Percentiles rank a stretch among this genome's conserved stretches.
These are phyloP conservation scores for Citrullus colocynthis DNA, from an alignment of 306 rosid genomes.

Conservation along the genomic window DNA sequence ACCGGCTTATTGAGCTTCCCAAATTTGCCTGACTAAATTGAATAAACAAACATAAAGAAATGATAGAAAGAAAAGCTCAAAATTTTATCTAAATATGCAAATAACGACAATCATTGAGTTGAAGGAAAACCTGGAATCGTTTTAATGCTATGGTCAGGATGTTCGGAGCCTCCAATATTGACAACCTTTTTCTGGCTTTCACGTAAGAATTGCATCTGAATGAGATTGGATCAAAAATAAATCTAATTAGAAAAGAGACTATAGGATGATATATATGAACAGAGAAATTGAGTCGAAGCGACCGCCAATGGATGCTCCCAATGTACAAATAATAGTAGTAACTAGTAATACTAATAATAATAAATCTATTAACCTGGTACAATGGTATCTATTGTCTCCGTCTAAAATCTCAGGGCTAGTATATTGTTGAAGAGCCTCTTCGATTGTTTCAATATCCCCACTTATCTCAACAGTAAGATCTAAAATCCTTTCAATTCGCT, in stretches of 20 bases:
- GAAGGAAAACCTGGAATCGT: slow-evolving; percentile 73
- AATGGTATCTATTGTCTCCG: slow-evolving; percentile 87
- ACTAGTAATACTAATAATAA: no score
- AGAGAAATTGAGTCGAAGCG: neutral
- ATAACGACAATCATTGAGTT: neutral
- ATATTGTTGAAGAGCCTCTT: slow-evolving; percentile 68
- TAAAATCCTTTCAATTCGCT: slow-evolving; percentile 90
- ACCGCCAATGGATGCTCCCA: neutral
- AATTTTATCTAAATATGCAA: neutral
- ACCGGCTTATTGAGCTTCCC: slow-evolving; percentile 97
- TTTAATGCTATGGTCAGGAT: slow-evolving; percentile 89
- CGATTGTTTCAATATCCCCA: slow-evolving; percentile 76
- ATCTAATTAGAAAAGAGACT: neutral
- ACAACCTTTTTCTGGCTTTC: slow-evolving; percentile 92
- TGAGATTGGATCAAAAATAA: slow-evolving; percentile 5
- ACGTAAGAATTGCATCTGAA: slow-evolving; percentile 88
- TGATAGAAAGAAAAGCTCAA: neutral
- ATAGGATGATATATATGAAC: neutral
- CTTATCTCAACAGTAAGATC: slow-evolving; percentile 92
- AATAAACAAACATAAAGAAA: neutral
- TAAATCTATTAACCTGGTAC: slow-evolving; percentile 53
- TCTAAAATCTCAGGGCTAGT: slow-evolving; percentile 81
- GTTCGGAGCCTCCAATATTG: slow-evolving; percentile 86
- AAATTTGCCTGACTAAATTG: slow-evolving; percentile 77
- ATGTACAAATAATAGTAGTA: slow-evolving; percentile 2